Base-by-base conservation (phyloP, 2,329 filamentous ascomycete species). In the Aspergillus floridensis region DNA sequence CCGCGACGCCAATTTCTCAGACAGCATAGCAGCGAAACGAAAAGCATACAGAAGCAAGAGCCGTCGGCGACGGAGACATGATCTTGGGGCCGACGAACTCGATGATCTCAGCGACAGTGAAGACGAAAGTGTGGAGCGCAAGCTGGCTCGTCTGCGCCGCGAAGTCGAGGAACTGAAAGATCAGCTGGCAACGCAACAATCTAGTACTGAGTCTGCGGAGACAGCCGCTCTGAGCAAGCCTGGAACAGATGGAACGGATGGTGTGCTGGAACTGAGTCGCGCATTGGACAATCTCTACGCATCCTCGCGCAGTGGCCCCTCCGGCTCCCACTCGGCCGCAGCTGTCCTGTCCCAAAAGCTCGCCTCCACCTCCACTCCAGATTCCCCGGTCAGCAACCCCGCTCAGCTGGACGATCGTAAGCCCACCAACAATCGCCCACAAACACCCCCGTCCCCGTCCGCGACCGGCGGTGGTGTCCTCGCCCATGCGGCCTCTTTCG, bases 401-500 rank as follows among this genome's bases (percentile, higher is more conserved):
- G 53, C 57, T 24, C 53, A 59, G 14, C 57, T 59, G 6, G 51
- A 62, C 32, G 56, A 44, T 16, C 38, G 48, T 19, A 22, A 56
- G 2, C 22, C 63, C 38, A 58, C 63, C 55, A 58, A 64, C 14
- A 47, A 63, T 14, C 56, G 59, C 26, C 50, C 61, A 1, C 41
- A 59, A 19, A 38, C 41, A 4, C 50, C 62, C 44, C 51, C 53
- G 49, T 49, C 65, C 22, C 48, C 71, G 5, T 63, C 73, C 3
- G 32, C 88, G 16, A 16, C 38, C 14, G 38, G 38, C 16, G 38
- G 38, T 80, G 49, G 82, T 76, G 53, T 90, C 26, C 81, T 97
- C 38, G 86, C 88, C 35, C 90, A 92, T 74, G 89, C 91, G 6
- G 91, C 93, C 24, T 90, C 95, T 63, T 97, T 99, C 69, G 93